These are phyloP conservation scores for Yarrowia yakushimensis DNA, from an alignment of 805 yeast species.

Conservation along the genomic window DNA sequence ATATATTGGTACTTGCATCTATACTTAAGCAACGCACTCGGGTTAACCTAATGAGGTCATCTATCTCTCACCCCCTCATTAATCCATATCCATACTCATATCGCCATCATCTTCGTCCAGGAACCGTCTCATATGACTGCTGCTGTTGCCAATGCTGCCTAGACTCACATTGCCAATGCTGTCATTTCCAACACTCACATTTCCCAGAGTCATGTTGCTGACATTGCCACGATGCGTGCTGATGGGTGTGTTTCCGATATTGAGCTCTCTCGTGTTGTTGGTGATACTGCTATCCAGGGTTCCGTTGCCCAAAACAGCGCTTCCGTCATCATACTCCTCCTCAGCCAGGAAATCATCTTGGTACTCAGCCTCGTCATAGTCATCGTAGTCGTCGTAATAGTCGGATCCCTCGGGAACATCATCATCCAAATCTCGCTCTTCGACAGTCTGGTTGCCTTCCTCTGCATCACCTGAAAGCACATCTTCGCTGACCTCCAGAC, in stretches of 20 bases:
- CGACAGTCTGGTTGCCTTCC: background rate
- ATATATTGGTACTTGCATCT: background rate
- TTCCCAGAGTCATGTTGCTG: slow-evolving; percentile 16
- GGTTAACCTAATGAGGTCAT: no score
- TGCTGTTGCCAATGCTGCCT: slow-evolving; percentile 15
- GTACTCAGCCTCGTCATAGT: slow-evolving; percentile 14
- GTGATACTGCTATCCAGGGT: slow-evolving; percentile 2
- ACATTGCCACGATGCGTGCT: background rate
- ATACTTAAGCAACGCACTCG: background rate
- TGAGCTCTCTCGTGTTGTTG: background rate
- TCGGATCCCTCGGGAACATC: slow-evolving; percentile 31
- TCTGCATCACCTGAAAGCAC: background rate
- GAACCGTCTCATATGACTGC: slow-evolving; percentile 1
- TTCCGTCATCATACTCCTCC: slow-evolving; percentile 15
- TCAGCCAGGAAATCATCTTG: slow-evolving; percentile 21
- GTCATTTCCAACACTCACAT: slow-evolving; percentile 15
- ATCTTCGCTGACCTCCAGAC: slow-evolving; percentile 18
- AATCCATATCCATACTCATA: slow-evolving; percentile 13
- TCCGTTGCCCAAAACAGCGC: background rate
- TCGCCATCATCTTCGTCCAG: slow-evolving; percentile 5
- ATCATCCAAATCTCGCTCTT: slow-evolving; percentile 30
- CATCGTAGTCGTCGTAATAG: slow-evolving; percentile 16
- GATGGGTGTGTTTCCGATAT: slow-evolving; percentile 3
- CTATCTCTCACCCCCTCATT: background rate
- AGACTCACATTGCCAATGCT: slow-evolving; percentile 14